These are phyloP conservation scores for Leonotis leonurus DNA, from an alignment of 257 asterid genomes.

Conservation along the genomic window DNA sequence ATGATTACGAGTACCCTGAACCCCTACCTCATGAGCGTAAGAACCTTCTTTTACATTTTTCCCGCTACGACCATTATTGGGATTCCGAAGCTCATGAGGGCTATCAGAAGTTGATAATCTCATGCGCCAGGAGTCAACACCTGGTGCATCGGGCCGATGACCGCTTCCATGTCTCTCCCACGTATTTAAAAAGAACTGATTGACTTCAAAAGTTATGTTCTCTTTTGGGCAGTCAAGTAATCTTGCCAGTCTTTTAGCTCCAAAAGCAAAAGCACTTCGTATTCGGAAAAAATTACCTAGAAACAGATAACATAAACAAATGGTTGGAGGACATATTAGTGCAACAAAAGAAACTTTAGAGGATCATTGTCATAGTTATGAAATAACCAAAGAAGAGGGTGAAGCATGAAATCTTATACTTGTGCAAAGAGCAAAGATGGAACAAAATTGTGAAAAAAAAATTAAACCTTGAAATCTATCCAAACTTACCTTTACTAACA, in stretches of 20 bases:
- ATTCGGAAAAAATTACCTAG: constrained; percentile 85
- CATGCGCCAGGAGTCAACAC: constrained; percentile 28
- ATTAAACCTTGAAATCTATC: not conserved
- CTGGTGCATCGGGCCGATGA: constrained; percentile 78
- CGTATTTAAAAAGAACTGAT: constrained; percentile 83
- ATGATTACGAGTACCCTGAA: constrained; percentile 20
- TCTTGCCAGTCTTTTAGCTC: constrained; percentile 77
- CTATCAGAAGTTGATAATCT: constrained; percentile 36
- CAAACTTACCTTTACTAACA: constrained; percentile 84
- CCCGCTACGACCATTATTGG: constrained; percentile 19
- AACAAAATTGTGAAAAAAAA: not conserved
- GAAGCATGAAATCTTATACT: not conserved
- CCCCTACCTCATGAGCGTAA: constrained; percentile 22
- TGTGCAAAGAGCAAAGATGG: not conserved
- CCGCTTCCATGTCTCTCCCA: constrained; percentile 93
- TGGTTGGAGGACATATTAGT: not conserved
- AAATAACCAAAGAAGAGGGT: not conserved
- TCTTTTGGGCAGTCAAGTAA: constrained; percentile 70
- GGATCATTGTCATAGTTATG: not conserved
- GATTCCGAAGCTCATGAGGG: constrained; percentile 27
- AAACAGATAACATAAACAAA: constrained; percentile 6
- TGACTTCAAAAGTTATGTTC: constrained; percentile 48
- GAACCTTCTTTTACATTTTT: constrained; percentile 34
- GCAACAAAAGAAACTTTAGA: not conserved
- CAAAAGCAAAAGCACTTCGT: constrained; percentile 92